phyloP scores from a whole-genome alignment of 257 asterid genomes.

The Parsonsia alboflavescens region DNA sequence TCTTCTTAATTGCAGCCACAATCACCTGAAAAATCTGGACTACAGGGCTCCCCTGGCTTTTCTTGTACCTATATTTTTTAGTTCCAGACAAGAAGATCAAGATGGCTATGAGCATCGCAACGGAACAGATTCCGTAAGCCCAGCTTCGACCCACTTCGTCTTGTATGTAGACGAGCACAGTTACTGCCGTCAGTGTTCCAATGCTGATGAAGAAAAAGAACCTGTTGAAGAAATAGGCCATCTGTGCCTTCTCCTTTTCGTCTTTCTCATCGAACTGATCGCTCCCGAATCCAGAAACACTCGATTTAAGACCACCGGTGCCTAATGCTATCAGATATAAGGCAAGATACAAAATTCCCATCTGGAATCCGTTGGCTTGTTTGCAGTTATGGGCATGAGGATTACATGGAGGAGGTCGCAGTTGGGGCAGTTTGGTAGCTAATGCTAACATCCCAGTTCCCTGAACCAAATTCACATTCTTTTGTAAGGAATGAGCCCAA shows the following conservation, averaged over 20 bases:
- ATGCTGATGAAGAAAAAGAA: slow-evolving; percentile 91
- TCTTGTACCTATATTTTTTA: slow-evolving; percentile 63
- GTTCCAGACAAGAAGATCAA: slow-evolving; percentile 59
- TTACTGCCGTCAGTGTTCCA: slow-evolving; percentile 76
- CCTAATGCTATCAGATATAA: slow-evolving; percentile 77
- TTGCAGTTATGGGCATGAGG: slow-evolving; percentile 32
- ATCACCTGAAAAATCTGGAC: slow-evolving; percentile 75
- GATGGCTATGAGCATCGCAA: slow-evolving; percentile 54
- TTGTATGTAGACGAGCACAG: slow-evolving; percentile 78
- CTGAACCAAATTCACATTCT: slow-evolving; percentile 22
- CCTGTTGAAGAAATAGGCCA: slow-evolving; percentile 77
- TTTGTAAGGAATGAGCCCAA: not conserved
- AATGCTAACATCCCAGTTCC: slow-evolving; percentile 74
- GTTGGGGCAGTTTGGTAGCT: slow-evolving; percentile 51
- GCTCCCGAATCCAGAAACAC: slow-evolving; percentile 82
- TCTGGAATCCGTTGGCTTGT: slow-evolving; percentile 63
- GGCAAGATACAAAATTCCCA: slow-evolving; percentile 69
- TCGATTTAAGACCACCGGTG: slow-evolving; percentile 91
- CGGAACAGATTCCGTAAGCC: slow-evolving; percentile 73
- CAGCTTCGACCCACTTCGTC: slow-evolving; percentile 68
- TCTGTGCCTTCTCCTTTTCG: slow-evolving; percentile 68
- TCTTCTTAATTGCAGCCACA: slow-evolving; percentile 53
- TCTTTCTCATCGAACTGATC: slow-evolving; percentile 94
- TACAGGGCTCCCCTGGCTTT: slow-evolving; percentile 62
- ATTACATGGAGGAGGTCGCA: slow-evolving; percentile 68